Conservation (phyloP, 768 basidiomycete species). For the Guyanaporus albipodus region DNA sequence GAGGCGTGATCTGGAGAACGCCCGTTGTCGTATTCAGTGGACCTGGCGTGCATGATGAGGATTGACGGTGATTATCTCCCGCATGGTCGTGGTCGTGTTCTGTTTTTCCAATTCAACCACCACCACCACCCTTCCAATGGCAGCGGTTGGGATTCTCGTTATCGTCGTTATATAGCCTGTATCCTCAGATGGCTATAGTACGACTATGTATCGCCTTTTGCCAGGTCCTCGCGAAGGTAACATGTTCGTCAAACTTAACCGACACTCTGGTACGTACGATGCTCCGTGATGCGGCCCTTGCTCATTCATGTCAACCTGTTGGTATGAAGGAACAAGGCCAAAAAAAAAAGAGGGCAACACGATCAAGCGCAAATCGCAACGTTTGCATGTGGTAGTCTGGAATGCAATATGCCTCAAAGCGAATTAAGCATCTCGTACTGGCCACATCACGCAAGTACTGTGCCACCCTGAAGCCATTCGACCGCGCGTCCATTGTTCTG, state of each 20-base stretch:
- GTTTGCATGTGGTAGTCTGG: background rate
- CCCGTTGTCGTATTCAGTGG: background rate
- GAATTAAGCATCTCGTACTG: conserved; percentile 3
- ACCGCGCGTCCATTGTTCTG: conserved; percentile 2
- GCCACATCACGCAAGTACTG: conserved; percentile 9
- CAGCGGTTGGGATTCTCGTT: conserved; percentile 7
- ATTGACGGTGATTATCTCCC: conserved; percentile 25
- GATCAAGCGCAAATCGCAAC: conserved; percentile 13
- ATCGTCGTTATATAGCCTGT: background rate
- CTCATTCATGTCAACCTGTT: conserved; percentile 1
- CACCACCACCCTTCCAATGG: background rate
- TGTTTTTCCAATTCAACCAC: background rate
- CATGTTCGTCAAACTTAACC: conserved; percentile 10
- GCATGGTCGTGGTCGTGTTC: conserved; percentile 9
- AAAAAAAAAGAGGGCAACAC: background rate
- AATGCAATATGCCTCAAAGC: conserved; percentile 20
- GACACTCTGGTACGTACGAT: conserved; percentile 10
- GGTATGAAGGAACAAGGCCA: background rate
- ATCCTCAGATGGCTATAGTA: conserved; percentile 4
- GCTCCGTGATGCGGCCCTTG: conserved; percentile 9
- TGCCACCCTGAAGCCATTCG: conserved; percentile 16
- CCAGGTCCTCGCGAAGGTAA: conserved; percentile 5
- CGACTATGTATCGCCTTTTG: conserved; percentile 3
- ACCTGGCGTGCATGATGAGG: conserved; percentile 1
- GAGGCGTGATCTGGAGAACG: conserved; percentile 4